These are phyloP conservation scores for Gloeophyllum trabeum DNA, from an alignment of 768 basidiomycete genomes.

Conservation along the genomic window DNA sequence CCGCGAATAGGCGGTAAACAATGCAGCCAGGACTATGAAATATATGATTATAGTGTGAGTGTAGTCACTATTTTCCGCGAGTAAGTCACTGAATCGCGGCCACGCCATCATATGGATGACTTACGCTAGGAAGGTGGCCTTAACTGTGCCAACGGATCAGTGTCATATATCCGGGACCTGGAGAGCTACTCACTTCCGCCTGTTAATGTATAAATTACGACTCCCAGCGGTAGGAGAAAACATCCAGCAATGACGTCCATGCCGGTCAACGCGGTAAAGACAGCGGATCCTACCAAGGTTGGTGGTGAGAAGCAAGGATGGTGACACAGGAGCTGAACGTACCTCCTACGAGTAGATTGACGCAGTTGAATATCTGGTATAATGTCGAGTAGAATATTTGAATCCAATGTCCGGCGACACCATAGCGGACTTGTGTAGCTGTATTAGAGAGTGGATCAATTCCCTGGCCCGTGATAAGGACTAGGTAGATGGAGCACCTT, in stretches of 20 bases:
- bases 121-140: neutral
- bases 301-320: no score
- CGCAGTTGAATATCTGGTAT: slow-evolving; percentile 8
- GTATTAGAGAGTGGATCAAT: no score
- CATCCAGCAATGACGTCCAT: slow-evolving; percentile 27
- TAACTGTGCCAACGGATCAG: neutral
- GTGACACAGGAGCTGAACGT: no score
- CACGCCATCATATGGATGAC: neutral
- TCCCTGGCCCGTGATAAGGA: no score
- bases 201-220: slow-evolving; percentile 24
- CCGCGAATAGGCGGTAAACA: slow-evolving; percentile 14
- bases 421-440: slow-evolving; percentile 4
- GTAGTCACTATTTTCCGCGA: no score
- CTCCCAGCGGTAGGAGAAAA: slow-evolving; percentile 28
- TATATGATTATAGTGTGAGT: neutral
- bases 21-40: neutral
- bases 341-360: slow-evolving; percentile 6
- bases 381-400: slow-evolving; percentile 8
- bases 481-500: no score
- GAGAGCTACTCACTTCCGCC: slow-evolving; percentile 11
- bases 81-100: no score
- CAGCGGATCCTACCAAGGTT: slow-evolving; percentile 25
- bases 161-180: neutral
- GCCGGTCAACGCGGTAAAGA: slow-evolving; percentile 27
- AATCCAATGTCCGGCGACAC: slow-evolving; percentile 7